These are phyloP conservation scores for Viola pubescens DNA, from an alignment of 441 rosid genomes.

Conservation along the genomic window DNA sequence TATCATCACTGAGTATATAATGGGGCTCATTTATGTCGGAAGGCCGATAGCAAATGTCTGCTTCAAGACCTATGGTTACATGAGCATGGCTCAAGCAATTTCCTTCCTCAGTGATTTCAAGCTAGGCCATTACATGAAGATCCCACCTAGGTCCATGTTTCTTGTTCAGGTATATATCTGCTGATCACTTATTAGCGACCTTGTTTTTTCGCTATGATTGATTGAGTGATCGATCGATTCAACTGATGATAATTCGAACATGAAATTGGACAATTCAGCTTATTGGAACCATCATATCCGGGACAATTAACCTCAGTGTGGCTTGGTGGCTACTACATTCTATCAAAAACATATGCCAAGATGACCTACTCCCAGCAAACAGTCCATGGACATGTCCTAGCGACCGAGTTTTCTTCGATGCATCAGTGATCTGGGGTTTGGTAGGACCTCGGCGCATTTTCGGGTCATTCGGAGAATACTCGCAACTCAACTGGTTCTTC, in stretches of 20 bases:
- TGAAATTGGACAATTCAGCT: constrained; percentile 19
- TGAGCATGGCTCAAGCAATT: constrained; percentile 56
- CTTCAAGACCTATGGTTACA: constrained; percentile 56
- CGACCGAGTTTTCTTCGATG: constrained; percentile 71
- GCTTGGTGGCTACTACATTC: constrained; percentile 63
- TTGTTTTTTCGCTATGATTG: not conserved
- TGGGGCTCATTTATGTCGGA: constrained; percentile 44
- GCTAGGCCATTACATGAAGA: constrained; percentile 67
- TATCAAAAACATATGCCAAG: constrained; percentile 59
- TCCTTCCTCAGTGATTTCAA: constrained; percentile 55
- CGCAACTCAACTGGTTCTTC: constrained; percentile 79
- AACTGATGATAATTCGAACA: not conserved
- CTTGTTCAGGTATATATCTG: constrained; percentile 38
- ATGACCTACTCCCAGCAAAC: constrained; percentile 45
- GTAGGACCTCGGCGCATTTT: constrained; percentile 73
- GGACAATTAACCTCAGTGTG: constrained; percentile 43
- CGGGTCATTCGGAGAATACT: constrained; percentile 53
- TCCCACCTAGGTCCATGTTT: constrained; percentile 60
- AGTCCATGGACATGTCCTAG: constrained; percentile 86
- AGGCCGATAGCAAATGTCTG: constrained; percentile 53
- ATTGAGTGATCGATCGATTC: too few relatives aligned
- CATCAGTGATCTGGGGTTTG: constrained; percentile 82
- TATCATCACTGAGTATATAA: constrained; percentile 45
- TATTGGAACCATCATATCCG: constrained; percentile 64
- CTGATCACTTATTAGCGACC: not conserved